A percentile compares a stretch with the other conserved stretches of the same genome.
These are phyloP conservation scores for Aspergillus sclerotiicarbonarius DNA, from an alignment of 495 filamentous ascomycete species.

Conservation along the genomic window DNA sequence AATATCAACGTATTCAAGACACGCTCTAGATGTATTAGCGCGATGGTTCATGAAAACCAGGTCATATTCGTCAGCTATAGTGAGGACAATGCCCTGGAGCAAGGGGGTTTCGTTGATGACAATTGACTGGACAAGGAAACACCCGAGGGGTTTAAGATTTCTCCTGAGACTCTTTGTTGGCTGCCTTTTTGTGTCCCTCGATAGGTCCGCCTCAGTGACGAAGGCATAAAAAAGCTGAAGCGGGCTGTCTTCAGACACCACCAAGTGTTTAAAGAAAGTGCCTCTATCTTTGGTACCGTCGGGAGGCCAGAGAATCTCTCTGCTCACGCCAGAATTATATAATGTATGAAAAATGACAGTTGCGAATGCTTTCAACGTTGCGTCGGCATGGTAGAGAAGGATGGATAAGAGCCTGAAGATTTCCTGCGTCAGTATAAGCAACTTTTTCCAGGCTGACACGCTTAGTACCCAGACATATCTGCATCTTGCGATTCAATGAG, in stretches of 20 bases:
- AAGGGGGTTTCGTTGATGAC: background rate
- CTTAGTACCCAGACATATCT: conserved; percentile 7
- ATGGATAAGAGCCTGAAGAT: conserved; percentile 5
- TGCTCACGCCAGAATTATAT: background rate
- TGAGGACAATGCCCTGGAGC: conserved; percentile 10
- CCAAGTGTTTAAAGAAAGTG: conserved; percentile 5
- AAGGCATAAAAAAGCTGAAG: conserved; percentile 7
- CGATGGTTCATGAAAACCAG: conserved; percentile 13
- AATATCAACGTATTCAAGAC: conserved; percentile 13
- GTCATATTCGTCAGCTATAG: background rate
- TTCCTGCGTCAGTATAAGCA: background rate
- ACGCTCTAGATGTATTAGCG: background rate
- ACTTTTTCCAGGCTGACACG: background rate
- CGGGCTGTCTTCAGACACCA: background rate
- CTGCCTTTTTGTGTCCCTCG: background rate
- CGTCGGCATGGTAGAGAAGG: background rate
- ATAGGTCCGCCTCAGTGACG: background rate
- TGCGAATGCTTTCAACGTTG: conserved; percentile 9
- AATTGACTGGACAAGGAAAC: background rate
- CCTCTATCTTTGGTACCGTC: conserved; percentile 4
- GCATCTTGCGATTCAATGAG: background rate
- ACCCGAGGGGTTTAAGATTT: background rate
- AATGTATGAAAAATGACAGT: conserved; percentile 5
- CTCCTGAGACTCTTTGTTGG: background rate
- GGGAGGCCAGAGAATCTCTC: conserved; percentile 2